These are phyloP conservation scores for Geotrichum siamense DNA, from an alignment of 1,139 yeast genomes.

Conservation along the genomic window DNA sequence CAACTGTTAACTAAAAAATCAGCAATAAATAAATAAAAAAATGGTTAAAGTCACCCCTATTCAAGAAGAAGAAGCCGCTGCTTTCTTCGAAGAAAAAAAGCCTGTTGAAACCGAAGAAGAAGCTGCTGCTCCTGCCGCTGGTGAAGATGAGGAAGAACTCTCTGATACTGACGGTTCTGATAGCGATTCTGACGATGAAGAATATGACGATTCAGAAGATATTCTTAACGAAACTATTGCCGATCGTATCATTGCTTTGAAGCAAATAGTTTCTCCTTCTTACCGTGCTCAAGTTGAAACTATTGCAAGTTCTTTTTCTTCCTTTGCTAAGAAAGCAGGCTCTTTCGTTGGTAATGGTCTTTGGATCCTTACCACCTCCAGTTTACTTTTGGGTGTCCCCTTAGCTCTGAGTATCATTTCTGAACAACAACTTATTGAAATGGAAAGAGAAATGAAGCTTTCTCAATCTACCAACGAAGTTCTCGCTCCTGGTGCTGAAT, in stretches of 20 bases:
- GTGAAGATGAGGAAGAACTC: constrained; percentile 31
- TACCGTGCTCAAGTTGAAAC: constrained; percentile 52
- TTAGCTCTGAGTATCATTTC: constrained; percentile 79
- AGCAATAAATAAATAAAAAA: not conserved
- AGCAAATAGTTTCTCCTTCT: constrained; percentile 84
- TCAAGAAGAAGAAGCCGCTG: constrained; percentile 33
- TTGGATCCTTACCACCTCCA: constrained; percentile 82
- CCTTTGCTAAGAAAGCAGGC: constrained; percentile 36
- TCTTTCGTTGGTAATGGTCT: constrained; percentile 64
- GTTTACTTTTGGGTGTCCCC: constrained; percentile 87
- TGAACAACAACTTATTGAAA: constrained; percentile 88
- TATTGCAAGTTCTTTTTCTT: constrained; percentile 31
- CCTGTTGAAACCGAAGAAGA: constrained; percentile 21
- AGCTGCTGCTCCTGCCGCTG: constrained; percentile 19
- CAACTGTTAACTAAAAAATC: not conserved
- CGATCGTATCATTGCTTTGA: constrained; percentile 85
- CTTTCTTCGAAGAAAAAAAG: constrained; percentile 13
- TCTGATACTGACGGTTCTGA: constrained; percentile 33
- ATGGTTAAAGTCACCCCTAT: constrained; percentile 75
- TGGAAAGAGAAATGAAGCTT: constrained; percentile 87
- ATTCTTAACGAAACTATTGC: constrained; percentile 71
- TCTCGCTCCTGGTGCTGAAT: constrained; percentile 67
- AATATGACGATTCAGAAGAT: constrained; percentile 66
- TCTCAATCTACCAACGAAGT: constrained; percentile 79
- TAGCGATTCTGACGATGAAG: constrained; percentile 33